Base-by-base conservation (phyloP, 208 protist genomes). In the Acanthamoeba rhysodes region DNA sequence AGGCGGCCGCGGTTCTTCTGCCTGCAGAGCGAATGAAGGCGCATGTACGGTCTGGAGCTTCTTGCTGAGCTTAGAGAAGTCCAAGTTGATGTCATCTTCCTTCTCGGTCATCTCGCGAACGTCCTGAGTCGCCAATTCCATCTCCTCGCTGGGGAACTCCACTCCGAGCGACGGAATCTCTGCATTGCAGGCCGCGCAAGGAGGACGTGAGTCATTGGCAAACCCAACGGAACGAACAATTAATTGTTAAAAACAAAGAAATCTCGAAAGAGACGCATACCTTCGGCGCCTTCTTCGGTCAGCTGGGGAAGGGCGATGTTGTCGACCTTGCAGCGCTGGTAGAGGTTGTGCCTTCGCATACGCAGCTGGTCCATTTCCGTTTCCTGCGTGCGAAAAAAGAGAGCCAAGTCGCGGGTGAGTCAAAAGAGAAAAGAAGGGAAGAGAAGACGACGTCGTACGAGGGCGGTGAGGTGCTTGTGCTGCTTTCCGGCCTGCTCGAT, bases 301-400 rank as follows among this genome's bases (percentile, higher is more conserved):
- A n/a, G 57, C 8, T 27, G 48, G 12, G 92, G 92, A 10, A 96
- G 45, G 16, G 22, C 57, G 88, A 96, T 94, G 24, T 96, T 57
- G 22, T 95, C 55, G 22, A 96, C 91, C n/a, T 45, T 68, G 41
- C 80, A 95, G 18, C 62, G 85, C 48, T 96, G 95, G 37, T 93
- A 78, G 10, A 95, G 53, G 62, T 94, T 76, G 80, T 96, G 95
- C 27, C 95, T 29, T 57, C 45, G 41, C 55, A 93, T 96, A n/a
- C 82, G 32, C 45, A 95, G 20, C 62, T 95, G 91, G 45, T 96
- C 95, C 48, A 93, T 92, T 22, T 94, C 59, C 45, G 62, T 78
- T 87, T 95, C 53, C 88, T 93, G 24, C 57, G 29, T 4, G 91
- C 41, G 45, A n/a, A 53, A 24, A 66, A 34, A 1, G 18, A 24